Evolutionary conservation across 2,329 filamentous ascomycete species (phyloP).

Genomic region (Conoideocrella luteorostrata): DNA sequence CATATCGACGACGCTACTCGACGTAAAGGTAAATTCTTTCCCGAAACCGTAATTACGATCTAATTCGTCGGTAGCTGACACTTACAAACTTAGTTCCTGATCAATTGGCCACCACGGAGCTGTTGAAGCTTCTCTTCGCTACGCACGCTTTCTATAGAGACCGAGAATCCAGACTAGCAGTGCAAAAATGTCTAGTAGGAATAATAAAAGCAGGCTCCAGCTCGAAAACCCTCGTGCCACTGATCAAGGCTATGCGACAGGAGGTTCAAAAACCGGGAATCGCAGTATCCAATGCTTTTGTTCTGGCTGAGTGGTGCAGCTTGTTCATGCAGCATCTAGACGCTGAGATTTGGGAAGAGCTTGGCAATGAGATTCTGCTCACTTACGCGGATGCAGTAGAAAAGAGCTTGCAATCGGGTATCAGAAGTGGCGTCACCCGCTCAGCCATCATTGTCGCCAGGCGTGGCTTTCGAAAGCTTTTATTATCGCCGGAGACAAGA

Average conservation of each 20-base stretch:
- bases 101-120: constrained; percentile 39
- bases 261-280: constrained; percentile 75
- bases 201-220: constrained; percentile 55
- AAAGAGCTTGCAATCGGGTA: constrained; percentile 61
- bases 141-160: constrained; percentile 87
- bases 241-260: constrained; percentile 60
- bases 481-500: constrained; percentile 50
- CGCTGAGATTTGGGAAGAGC: constrained; percentile 55
- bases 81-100: constrained; percentile 31
- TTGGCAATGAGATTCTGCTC: constrained; percentile 58
- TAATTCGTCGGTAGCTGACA: constrained; percentile 18
- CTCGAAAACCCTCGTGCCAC: constrained; percentile 49
- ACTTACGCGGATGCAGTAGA: constrained; percentile 70
- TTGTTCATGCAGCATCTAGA: constrained; percentile 68
- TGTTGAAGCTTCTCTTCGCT: constrained; percentile 72
- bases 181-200: constrained; percentile 69
- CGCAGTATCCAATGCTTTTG: constrained; percentile 75
- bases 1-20: constrained; percentile 49
- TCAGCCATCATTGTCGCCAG: constrained; percentile 74
- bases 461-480: constrained; percentile 69
- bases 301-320: constrained; percentile 85
- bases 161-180: constrained; percentile 73
- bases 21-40: constrained; percentile 6
- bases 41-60: background rate
- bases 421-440: constrained; percentile 58